A percentile compares a stretch with the other conserved stretches of the same genome.
These are phyloP conservation scores for Pseudogymnoascus sp. DNA, from an alignment of 2,329 filamentous ascomycete species.

Conservation along the genomic window DNA sequence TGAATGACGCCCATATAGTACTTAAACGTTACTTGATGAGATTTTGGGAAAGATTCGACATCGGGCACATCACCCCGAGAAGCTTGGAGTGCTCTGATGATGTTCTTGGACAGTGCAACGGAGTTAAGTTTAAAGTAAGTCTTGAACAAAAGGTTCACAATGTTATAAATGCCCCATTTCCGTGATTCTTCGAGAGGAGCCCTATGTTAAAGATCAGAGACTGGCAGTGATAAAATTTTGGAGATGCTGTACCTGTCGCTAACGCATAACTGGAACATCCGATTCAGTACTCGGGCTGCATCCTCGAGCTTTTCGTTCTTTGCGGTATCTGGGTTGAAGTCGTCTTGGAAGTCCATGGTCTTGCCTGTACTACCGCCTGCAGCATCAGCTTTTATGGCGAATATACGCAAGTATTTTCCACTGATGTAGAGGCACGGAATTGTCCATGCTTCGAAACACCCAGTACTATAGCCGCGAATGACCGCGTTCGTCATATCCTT, in stretches of 20 bases:
- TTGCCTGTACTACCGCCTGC: conserved; percentile 37
- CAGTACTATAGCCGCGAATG: conserved; percentile 71
- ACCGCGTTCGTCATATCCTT: conserved; percentile 72
- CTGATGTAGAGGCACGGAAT: conserved; percentile 83
- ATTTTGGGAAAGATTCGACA: conserved; percentile 72
- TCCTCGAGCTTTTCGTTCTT: conserved; percentile 85
- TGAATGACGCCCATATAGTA: conserved; percentile 92
- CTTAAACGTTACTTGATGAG: conserved; percentile 90
- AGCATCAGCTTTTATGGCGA: conserved; percentile 87
- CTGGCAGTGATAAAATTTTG: background rate
- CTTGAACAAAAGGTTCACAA: conserved; percentile 93
- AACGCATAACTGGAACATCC: conserved; percentile 84
- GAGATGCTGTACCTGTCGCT: conserved; percentile 63
- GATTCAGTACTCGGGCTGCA: conserved; percentile 81
- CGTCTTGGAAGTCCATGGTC: conserved; percentile 61
- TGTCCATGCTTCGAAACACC: conserved; percentile 79
- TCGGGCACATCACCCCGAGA: conserved; percentile 72
- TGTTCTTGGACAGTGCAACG: conserved; percentile 80
- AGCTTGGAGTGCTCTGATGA: conserved; percentile 75
- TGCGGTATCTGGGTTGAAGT: conserved; percentile 67
- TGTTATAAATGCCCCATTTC: conserved; percentile 97
- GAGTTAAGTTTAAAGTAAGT: conserved; percentile 96
- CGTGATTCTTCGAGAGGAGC: conserved; percentile 79
- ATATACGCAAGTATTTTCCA: conserved; percentile 77
- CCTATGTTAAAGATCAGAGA: conserved; percentile 37